phyloP scores from a whole-genome alignment of 306 rosid genomes.

The Fragaria iinumae region DNA sequence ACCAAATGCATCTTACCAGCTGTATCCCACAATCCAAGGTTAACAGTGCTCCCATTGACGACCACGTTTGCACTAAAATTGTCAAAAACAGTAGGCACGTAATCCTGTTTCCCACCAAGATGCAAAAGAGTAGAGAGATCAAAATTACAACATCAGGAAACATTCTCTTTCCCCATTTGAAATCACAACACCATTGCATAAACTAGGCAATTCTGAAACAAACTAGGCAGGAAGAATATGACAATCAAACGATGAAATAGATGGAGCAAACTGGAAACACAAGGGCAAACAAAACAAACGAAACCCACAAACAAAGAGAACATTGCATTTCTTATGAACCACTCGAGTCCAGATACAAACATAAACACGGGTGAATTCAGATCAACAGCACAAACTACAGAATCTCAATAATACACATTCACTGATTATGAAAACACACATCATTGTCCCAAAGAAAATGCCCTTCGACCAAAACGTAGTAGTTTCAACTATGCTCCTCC shows the following conservation, averaged over 20 bases:
- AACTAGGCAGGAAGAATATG: not conserved
- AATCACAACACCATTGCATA: not conserved
- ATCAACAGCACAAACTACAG: not conserved
- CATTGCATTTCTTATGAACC: not conserved
- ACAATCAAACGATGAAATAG: slow-evolving; percentile 8
- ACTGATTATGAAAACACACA: not conserved
- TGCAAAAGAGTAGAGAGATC: slow-evolving; percentile 12
- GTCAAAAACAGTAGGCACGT: slow-evolving; percentile 96
- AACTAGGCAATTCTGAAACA: not conserved
- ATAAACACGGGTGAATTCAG: not conserved
- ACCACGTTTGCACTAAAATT: slow-evolving; percentile 99
- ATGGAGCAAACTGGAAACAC: not conserved
- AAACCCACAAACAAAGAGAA: not conserved
- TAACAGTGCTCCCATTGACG: slow-evolving; percentile 92
- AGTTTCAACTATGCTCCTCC: not conserved
- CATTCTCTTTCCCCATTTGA: not conserved
- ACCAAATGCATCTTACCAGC: slow-evolving; percentile 57
- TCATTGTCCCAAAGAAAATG: not conserved
- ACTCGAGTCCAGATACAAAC: slow-evolving; percentile 1
- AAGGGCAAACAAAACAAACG: not conserved
- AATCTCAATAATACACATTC: not conserved
- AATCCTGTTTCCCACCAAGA: slow-evolving; percentile 67
- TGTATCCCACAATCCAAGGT: slow-evolving; percentile 98
- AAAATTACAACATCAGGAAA: not conserved
- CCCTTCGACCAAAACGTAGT: slow-evolving; percentile 7